Evolutionary conservation across 2,329 filamentous ascomycete genomes (phyloP), one percentile per base, ranked within the genome.

Genomic region (Botrytis squamosa): DNA sequence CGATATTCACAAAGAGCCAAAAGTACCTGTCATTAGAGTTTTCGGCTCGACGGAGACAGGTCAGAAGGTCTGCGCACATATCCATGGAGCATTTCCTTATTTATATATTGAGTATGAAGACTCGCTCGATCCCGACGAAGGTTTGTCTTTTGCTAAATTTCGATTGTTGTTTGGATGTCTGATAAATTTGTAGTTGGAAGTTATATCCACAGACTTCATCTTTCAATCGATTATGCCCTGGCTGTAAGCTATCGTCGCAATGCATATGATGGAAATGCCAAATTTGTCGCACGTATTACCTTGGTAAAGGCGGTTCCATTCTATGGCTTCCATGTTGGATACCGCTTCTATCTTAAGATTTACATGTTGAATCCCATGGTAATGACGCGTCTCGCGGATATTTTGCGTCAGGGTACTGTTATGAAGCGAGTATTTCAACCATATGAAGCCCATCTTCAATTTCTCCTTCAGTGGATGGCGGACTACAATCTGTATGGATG

Each of bases 401-500:
- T 99, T 66, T 86, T 99, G 60, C 91, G 93, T 29, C 94, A 97
- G 82, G 96, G 96, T 12, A 92, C 92, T 44, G 91, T 99, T 62
- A 89, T 98, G 88, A 93, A 93, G 80, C 89, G 88, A 74, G 87
- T 89, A 38, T 92, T 99, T 62, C 95, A 98, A 80, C 95, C 96
- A 0, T 97, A 96, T 80, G 96, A 99, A 83, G 94, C 93, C 29
- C 97, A 99, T 81, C 83, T 98, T 75, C 94, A 97, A 80, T 98
- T 95, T 81, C 84, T 98, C 14, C 86, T 96, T 16, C 97, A 99
- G 83, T 99, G 97, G 89, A 98, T 99, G 96, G 92, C 92, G 76
- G 97, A 99, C 82, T 99, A 97, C 85, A 99, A 98, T 81, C 85
- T 99, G 77, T 98, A 97, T 81, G 97, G 97, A 10, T 99, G 96